Percentiles rank a stretch among this genome's conserved stretches.
These are phyloP conservation scores for Gossypium trilobum DNA, from an alignment of 441 rosid species.

Conservation along the genomic window DNA sequence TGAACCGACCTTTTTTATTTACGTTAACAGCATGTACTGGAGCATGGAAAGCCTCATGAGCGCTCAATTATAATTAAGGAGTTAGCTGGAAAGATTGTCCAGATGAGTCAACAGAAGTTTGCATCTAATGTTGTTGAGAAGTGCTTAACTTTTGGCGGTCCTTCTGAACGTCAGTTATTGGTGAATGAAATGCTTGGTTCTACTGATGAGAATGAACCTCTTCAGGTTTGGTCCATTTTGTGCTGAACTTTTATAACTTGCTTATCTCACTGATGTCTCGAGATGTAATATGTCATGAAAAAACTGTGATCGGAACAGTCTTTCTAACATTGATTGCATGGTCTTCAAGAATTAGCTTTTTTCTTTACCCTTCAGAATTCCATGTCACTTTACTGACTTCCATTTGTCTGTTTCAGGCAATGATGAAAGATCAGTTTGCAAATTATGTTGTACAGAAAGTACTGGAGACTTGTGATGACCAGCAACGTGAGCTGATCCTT, in stretches of 20 bases:
- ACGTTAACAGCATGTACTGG: constrained; percentile 25
- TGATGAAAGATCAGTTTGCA: constrained; percentile 99
- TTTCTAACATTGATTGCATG: neutral
- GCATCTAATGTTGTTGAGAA: constrained; percentile 90
- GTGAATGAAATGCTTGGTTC: constrained; percentile 85
- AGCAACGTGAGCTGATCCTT: constrained; percentile 79
- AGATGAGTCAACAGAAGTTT: constrained; percentile 92
- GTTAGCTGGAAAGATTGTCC: constrained; percentile 78
- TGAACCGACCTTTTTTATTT: constrained; percentile 14
- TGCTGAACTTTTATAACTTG: neutral
- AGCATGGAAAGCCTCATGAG: constrained; percentile 78
- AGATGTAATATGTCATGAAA: neutral
- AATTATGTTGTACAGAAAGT: constrained; percentile 94
- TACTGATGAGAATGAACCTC: constrained; percentile 87
- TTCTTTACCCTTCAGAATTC: neutral
- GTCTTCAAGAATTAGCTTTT: neutral
- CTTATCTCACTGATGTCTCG: neutral
- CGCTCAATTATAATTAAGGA: constrained; percentile 68
- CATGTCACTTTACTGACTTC: neutral
- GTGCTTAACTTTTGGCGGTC: constrained; percentile 73
- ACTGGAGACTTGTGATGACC: constrained; percentile 89
- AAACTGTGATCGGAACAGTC: neutral
- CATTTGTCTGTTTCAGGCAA: constrained; percentile 40
- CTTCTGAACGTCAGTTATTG: constrained; percentile 53
- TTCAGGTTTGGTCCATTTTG: constrained; percentile 51